Conservation (phyloP, 2,329 filamentous ascomycete species). For the Periconia sp. region DNA sequence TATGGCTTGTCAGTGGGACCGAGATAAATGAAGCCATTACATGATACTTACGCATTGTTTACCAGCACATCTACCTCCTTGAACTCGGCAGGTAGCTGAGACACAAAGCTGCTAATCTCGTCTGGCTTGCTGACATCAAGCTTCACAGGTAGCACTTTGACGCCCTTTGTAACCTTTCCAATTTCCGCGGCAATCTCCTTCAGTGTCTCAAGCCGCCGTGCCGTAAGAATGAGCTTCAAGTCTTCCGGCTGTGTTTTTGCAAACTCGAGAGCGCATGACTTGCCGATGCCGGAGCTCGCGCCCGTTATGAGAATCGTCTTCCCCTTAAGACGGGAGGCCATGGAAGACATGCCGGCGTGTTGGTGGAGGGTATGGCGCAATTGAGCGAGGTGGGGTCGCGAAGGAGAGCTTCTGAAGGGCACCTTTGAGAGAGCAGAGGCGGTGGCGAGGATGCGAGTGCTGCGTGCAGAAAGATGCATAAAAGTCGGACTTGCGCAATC, state of each 20-base stretch:
- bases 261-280: slow-evolving; percentile 85
- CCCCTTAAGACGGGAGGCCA: slow-evolving; percentile 83
- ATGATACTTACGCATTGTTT: slow-evolving; percentile 84
- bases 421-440: slow-evolving; percentile 18
- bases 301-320: slow-evolving; percentile 94
- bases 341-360: slow-evolving; percentile 67
- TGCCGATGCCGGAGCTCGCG: slow-evolving; percentile 90
- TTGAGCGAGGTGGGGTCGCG: slow-evolving; percentile 15
- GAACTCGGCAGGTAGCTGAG: slow-evolving; percentile 78
- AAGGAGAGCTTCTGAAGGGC: slow-evolving; percentile 14
- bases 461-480: slow-evolving; percentile 26
- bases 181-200: slow-evolving; percentile 80
- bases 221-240: slow-evolving; percentile 85
- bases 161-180: slow-evolving; percentile 70
- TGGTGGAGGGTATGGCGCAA: slow-evolving; percentile 17
- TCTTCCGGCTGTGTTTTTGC: slow-evolving; percentile 80
- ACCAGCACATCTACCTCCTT: slow-evolving; percentile 85
- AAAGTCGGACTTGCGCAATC: slow-evolving; percentile 16
- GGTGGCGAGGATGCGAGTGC: slow-evolving; percentile 21
- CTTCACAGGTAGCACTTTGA: slow-evolving; percentile 81
- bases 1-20: not conserved
- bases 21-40: not conserved
- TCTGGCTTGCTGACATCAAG: slow-evolving; percentile 84
- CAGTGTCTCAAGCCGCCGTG: slow-evolving; percentile 80
- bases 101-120: slow-evolving; percentile 76